Percentiles rank a stretch among this genome's conserved stretches.
phyloP scores from a whole-genome alignment of 345 rosid species.

The Erodium maritimum region DNA sequence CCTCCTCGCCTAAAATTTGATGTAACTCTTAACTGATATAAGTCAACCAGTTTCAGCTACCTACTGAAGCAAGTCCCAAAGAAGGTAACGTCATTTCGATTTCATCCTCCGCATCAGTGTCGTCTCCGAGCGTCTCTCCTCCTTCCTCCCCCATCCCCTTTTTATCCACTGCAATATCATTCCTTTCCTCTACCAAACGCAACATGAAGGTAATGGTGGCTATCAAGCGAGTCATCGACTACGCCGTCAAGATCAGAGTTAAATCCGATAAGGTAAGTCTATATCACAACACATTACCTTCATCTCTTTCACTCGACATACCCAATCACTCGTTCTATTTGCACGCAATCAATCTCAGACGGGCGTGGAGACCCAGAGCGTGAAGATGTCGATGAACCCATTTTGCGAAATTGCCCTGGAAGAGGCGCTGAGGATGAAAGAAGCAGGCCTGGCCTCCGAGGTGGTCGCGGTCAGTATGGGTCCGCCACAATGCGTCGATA shows the following conservation, averaged over 20 bases:
- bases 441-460: slow-evolving; percentile 73
- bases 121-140: too few species aligned
- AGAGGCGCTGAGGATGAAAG: slow-evolving; percentile 78
- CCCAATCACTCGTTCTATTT: not conserved
- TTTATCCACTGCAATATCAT: too few species aligned
- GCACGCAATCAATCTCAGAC: slow-evolving; percentile 24
- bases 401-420: slow-evolving; percentile 92
- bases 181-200: not conserved
- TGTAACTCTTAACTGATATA: too few species aligned
- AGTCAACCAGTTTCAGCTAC: too few species aligned
- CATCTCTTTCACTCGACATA: not conserved
- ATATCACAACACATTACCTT: not conserved
- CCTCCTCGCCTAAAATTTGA: too few species aligned
- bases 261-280: slow-evolving; percentile 69
- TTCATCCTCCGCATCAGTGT: too few species aligned
- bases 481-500: slow-evolving; percentile 56
- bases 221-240: slow-evolving; percentile 79
- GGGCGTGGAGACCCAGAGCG: slow-evolving; percentile 83
- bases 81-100: too few species aligned
- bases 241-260: slow-evolving; percentile 93
- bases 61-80: too few species aligned
- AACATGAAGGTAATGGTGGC: slow-evolving; percentile 88
- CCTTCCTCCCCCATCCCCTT: too few species aligned
- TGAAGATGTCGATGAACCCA: slow-evolving; percentile 98
- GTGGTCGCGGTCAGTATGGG: slow-evolving; percentile 77